Percentiles rank a stretch among this genome's conserved stretches.
Conservation (phyloP, 139 green algal genomes). For the Chlamydomonas sphaeroides region DNA sequence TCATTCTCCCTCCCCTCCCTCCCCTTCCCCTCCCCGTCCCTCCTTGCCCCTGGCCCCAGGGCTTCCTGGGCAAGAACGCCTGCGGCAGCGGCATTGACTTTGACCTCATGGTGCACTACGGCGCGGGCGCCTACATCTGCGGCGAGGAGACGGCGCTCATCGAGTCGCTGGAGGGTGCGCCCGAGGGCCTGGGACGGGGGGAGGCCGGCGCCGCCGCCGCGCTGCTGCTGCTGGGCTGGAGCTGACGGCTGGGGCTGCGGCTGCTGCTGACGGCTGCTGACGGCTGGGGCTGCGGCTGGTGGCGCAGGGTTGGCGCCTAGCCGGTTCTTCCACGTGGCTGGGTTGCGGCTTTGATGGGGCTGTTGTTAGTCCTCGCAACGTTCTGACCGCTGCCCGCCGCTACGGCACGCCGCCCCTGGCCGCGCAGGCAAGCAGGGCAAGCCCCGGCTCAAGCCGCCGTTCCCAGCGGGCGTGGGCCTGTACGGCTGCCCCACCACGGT, state of each 20-base stretch:
- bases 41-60: conserved; percentile 26
- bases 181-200: conserved; percentile 66
- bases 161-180: conserved; percentile 96
- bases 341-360: too few species aligned
- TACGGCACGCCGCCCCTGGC: neutral
- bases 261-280: neutral
- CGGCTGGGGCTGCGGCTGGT: too few species aligned
- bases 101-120: conserved; percentile 94
- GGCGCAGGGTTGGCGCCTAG: too few species aligned
- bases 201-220: neutral
- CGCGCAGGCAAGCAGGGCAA: conserved; percentile 77
- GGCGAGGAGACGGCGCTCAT: conserved; percentile 98
- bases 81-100: conserved; percentile 95
- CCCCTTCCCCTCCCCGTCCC: neutral
- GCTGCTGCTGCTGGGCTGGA: neutral
- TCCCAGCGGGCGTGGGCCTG: conserved; percentile 95
- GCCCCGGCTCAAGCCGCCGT: conserved; percentile 97
- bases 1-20: neutral
- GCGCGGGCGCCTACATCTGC: conserved; percentile 98
- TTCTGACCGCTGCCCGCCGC: too few species aligned
- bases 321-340: too few species aligned
- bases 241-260: neutral
- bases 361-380: too few species aligned
- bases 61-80: conserved; percentile 94
- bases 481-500: conserved; percentile 98